Percentiles rank a stretch among this genome's conserved stretches.
Conservation (phyloP, 768 basidiomycete species). For the Lactarius deliciosus region DNA sequence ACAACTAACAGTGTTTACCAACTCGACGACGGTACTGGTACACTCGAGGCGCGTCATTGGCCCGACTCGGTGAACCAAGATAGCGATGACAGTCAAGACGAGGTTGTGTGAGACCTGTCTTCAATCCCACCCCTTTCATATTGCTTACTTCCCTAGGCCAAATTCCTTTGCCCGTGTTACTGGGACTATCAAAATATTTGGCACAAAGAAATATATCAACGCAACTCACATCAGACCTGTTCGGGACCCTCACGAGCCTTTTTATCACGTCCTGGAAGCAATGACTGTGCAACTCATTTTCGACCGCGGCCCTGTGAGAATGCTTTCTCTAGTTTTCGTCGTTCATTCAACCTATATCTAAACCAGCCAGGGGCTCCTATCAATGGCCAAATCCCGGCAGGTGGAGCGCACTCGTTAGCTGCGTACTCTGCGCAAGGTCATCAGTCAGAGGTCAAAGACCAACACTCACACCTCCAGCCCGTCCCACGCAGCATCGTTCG, state of each 20-base stretch:
- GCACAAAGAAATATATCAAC: constrained; percentile 78
- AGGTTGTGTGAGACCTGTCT: constrained; percentile 43
- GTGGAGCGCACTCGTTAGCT: constrained; percentile 29
- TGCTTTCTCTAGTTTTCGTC: neutral
- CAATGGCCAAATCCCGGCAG: constrained; percentile 18
- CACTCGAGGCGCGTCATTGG: constrained; percentile 81
- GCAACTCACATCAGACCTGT: constrained; percentile 69
- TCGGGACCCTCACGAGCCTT: constrained; percentile 71
- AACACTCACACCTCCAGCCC: constrained; percentile 50
- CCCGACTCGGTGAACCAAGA: constrained; percentile 62
- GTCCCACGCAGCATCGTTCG: constrained; percentile 64
- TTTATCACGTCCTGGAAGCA: constrained; percentile 78
- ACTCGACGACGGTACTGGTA: constrained; percentile 85
- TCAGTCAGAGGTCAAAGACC: constrained; percentile 19
- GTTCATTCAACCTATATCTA: constrained; percentile 10
- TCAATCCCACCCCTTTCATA: neutral
- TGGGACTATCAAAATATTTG: constrained; percentile 80
- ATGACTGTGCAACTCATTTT: constrained; percentile 65
- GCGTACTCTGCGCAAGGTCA: constrained; percentile 39
- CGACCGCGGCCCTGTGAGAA: constrained; percentile 63
- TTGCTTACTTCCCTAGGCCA: constrained; percentile 47
- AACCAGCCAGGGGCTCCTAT: constrained; percentile 31
- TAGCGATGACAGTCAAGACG: constrained; percentile 49
- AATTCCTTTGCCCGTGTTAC: constrained; percentile 78
- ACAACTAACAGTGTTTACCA: constrained; percentile 79